Conservation (phyloP, 2,329 filamentous ascomycete genomes). For the Cercospora janseana region DNA sequence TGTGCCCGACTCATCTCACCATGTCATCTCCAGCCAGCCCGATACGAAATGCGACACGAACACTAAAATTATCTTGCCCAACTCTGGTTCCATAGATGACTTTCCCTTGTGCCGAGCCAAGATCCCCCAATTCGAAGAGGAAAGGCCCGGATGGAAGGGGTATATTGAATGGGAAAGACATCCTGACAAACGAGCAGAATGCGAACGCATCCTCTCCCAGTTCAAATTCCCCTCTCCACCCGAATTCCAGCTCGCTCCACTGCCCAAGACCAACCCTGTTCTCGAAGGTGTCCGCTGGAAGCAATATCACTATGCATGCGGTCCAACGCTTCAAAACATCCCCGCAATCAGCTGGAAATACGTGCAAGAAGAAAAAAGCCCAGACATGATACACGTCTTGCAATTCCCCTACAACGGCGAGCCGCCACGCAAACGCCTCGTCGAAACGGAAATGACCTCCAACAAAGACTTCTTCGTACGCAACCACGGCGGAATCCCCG, state of each 20-base stretch:
- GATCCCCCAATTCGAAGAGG: conserved; percentile 42
- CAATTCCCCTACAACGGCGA: conserved; percentile 52
- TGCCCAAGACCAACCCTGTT: conserved; percentile 46
- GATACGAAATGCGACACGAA: not conserved
- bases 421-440: conserved; percentile 33
- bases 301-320: conserved; percentile 47
- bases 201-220: conserved; percentile 54
- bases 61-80: conserved; percentile 6
- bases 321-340: conserved; percentile 41
- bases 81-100: conserved; percentile 22
- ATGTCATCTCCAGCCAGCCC: conserved; percentile 2
- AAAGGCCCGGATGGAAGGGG: conserved; percentile 47
- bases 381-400: conserved; percentile 50
- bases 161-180: conserved; percentile 71
- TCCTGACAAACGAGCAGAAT: conserved; percentile 63
- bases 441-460: conserved; percentile 50
- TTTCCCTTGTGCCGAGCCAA: conserved; percentile 16
- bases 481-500: conserved; percentile 70
- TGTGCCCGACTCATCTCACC: not conserved
- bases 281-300: conserved; percentile 50
- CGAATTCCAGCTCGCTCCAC: conserved; percentile 45
- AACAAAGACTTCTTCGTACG: conserved; percentile 66
- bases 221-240: conserved; percentile 52
- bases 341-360: conserved; percentile 54
- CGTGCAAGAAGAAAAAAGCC: conserved; percentile 45